Evolutionary conservation across 345 rosid genomes (phyloP).

Genomic region (Excoecaria agallocha): DNA sequence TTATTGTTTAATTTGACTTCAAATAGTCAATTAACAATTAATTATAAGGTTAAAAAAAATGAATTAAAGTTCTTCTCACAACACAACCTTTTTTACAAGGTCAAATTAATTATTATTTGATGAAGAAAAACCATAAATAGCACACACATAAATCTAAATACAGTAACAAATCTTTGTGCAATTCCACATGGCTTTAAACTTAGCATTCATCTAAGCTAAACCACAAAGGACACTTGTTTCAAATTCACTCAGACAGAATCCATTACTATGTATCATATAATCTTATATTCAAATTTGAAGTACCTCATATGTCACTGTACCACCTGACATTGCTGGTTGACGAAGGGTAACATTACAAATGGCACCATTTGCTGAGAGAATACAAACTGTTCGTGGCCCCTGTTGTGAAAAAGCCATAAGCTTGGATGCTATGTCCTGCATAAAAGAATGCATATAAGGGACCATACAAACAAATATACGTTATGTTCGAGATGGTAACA

Average conservation of each 20-base stretch:
- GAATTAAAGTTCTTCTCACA: no score
- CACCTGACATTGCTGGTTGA: conserved; percentile 54
- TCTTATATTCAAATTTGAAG: conserved; percentile 2
- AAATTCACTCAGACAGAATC: not conserved
- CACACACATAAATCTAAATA: not conserved
- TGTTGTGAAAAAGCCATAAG: conserved; percentile 67
- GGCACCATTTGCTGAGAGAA: conserved; percentile 90
- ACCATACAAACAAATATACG: not conserved
- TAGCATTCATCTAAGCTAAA: not conserved
- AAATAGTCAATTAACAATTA: no score
- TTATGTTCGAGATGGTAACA: not conserved
- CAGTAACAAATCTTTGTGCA: not conserved
- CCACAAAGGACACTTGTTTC: conserved; percentile 10
- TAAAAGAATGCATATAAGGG: not conserved
- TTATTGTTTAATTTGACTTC: no score
- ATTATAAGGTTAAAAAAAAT: no score
- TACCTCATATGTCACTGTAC: conserved; percentile 74
- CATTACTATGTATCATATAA: conserved; percentile 7
- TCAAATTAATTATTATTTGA: not conserved
- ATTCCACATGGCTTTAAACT: not conserved
- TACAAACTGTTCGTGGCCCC: conserved; percentile 77
- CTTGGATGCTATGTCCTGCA: conserved; percentile 78
- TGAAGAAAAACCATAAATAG: not conserved
- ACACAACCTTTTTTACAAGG: no score
- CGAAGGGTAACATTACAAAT: conserved; percentile 64